Percentiles rank a stretch among this genome's conserved stretches.
phyloP scores from a whole-genome alignment of 176 grass and related monocot genomes.

The Stipa capillata region DNA sequence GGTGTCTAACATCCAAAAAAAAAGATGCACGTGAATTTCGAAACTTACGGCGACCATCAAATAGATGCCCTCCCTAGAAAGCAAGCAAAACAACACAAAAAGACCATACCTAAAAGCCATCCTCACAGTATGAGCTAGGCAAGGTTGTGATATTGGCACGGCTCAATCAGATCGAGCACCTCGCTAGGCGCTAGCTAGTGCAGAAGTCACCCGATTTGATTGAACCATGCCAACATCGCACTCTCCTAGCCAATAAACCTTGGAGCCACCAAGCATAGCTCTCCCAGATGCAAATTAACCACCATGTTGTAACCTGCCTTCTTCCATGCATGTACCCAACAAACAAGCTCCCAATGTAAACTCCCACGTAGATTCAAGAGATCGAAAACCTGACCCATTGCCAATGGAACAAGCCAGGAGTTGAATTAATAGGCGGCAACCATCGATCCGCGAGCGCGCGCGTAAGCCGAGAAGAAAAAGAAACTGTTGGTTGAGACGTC shows the following conservation, averaged over 20 bases:
- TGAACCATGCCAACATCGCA: conserved; percentile 68
- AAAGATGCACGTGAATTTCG: too few species aligned
- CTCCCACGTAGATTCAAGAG: not conserved
- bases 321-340: not conserved
- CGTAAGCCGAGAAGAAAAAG: not conserved
- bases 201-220: conserved; percentile 25
- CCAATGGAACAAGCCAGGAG: not conserved
- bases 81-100: not conserved
- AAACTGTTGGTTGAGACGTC: conserved; percentile 47
- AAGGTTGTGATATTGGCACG: conserved; percentile 77
- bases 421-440: conserved; percentile 30
- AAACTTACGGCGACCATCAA: too few species aligned
- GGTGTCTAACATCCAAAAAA: too few species aligned
- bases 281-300: not conserved
- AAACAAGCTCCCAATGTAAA: too few species aligned
- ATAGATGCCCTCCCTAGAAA: too few species aligned
- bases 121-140: not conserved
- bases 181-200: too few species aligned
- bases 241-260: conserved; percentile 22
- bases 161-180: conserved; percentile 45
- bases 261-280: not conserved
- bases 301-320: not conserved
- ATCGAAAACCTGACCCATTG: not conserved
- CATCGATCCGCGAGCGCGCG: not conserved
- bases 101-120: conserved; percentile 5